Base-by-base conservation (phyloP, 2,329 filamentous ascomycete genomes). In the Aspergillus clavatus region DNA sequence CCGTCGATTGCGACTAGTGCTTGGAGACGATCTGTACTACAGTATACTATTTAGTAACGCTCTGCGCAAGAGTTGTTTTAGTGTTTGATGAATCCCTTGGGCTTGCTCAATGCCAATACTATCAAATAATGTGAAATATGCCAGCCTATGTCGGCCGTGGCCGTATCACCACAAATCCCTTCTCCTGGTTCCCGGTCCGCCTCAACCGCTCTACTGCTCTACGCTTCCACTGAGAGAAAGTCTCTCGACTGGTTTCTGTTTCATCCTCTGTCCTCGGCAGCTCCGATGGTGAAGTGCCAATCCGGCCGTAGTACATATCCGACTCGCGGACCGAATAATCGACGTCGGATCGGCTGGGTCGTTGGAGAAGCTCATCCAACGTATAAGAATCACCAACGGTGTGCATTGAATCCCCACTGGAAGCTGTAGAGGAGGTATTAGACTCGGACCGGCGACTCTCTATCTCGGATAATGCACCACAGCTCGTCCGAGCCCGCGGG, bases 251-350 rank as follows among this genome's bases (percentile, higher is more conserved):
- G n/a, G 18, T 19, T 7, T 18, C n/a, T 4, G 8, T 27, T 6
- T 23, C 18, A 8, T 7, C 14, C 8, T n/a, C n/a, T n/a, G n/a
- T n/a, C n/a, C n/a, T n/a, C n/a, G n/a, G n/a, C n/a, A n/a, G n/a
- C n/a, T n/a, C n/a, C n/a, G n/a, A n/a, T n/a, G n/a, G n/a, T 14
- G 39, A 19, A 5, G 3, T 10, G n/a, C 7, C 19, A 19, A 5
- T 27, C 14, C 37, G 37, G 14, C 45, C 22, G 18, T 48, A 48
- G 24, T 45, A 48, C 26, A 29, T 19, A 23, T 48, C 46, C 3
- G 46, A 24, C 16, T 48, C 46, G 4, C 46, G 42, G 6, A 37
- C 28, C 6, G 46, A 45, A 29, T 48, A 48, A 18, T 48, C 46
- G 11, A 45, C 33, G 5, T 26, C 21, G 5, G 29, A 36, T 8